These are phyloP conservation scores for Pseudopyricularia cyperi DNA, from an alignment of 2,329 filamentous ascomycete genomes.

Conservation along the genomic window DNA sequence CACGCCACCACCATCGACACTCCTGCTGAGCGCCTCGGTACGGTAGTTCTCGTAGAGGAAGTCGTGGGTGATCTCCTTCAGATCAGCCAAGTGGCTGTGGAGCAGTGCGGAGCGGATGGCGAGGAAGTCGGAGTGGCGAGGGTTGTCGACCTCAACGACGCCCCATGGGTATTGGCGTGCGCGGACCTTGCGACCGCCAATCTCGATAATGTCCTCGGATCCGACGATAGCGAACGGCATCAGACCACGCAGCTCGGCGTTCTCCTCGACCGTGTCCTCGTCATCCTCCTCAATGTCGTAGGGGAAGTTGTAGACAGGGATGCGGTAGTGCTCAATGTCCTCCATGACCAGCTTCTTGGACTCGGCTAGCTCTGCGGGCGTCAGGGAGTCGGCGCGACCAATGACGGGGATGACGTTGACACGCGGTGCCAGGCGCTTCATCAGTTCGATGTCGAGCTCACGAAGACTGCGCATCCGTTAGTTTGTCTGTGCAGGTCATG, in stretches of 20 bases:
- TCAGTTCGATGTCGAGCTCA: constrained; percentile 97
- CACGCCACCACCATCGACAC: constrained; percentile 84
- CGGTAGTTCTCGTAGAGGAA: constrained; percentile 99
- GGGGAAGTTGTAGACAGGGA: constrained; percentile 99
- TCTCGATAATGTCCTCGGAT: constrained; percentile 89
- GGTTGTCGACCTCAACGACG: constrained; percentile 97
- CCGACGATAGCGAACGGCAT: constrained; percentile 99
- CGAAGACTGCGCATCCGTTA: constrained; percentile 55
- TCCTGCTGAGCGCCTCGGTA: constrained; percentile 99
- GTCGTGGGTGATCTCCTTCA: constrained; percentile 99
- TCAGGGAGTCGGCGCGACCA: constrained; percentile 94
- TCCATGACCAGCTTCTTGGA: constrained; percentile 99
- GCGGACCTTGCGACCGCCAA: constrained; percentile 81
- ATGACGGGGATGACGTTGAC: constrained; percentile 99
- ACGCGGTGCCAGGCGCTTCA: constrained; percentile 96
- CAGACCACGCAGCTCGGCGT: constrained; percentile 87
- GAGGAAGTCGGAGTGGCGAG: constrained; percentile 95
- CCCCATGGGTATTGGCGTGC: constrained; percentile 98
- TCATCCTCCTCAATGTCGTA: constrained; percentile 99
- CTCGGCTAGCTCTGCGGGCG: constrained; percentile 89
- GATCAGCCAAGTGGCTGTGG: constrained; percentile 92
- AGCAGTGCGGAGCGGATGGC: constrained; percentile 92
- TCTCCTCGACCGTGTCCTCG: constrained; percentile 98
- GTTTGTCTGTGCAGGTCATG: too few relatives aligned
- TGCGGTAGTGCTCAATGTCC: constrained; percentile 99